Evolutionary conservation across 2,329 filamentous ascomycete genomes (phyloP).

Genomic region (Paraphoma sp.): DNA sequence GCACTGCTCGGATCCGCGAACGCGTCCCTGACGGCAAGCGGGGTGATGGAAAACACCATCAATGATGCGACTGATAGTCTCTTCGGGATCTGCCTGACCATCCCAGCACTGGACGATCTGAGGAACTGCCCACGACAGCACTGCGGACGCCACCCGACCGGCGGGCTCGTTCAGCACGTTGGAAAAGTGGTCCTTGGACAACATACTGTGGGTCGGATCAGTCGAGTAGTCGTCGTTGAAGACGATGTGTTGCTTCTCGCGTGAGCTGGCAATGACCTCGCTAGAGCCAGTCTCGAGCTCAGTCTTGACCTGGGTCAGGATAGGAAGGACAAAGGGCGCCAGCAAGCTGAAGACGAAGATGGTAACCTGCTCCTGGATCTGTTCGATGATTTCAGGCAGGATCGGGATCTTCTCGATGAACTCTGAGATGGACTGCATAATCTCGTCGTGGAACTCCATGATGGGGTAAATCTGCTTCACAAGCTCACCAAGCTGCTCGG

Average conservation of each 20-base stretch:
- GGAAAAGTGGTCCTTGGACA: conserved; percentile 94
- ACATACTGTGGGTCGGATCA: conserved; percentile 93
- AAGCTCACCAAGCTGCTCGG: conserved; percentile 74
- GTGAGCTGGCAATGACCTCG: conserved; percentile 85
- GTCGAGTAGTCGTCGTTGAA: conserved; percentile 78
- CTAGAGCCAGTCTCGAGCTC: conserved; percentile 86
- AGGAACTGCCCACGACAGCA: conserved; percentile 85
- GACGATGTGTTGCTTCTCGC: conserved; percentile 83
- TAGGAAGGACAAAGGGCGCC: conserved; percentile 84
- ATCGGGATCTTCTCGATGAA: conserved; percentile 86
- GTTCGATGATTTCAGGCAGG: conserved; percentile 82
- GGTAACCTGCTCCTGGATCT: conserved; percentile 85
- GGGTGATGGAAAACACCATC: conserved; percentile 87
- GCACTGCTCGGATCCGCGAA: conserved; percentile 71
- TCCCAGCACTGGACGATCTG: conserved; percentile 91
- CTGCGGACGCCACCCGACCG: conserved; percentile 78
- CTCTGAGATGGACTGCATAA: conserved; percentile 79
- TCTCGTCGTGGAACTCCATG: conserved; percentile 87
- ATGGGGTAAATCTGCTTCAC: conserved; percentile 85
- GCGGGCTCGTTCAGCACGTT: conserved; percentile 89
- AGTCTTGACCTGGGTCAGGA: conserved; percentile 84
- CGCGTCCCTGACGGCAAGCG: conserved; percentile 72
- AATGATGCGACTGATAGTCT: conserved; percentile 77
- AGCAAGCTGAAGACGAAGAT: conserved; percentile 91
- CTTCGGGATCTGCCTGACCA: conserved; percentile 74